Percentiles rank a stretch among this genome's conserved stretches.
phyloP scores from a whole-genome alignment of 306 rosid species.

The Pachyrhizus erosus region DNA sequence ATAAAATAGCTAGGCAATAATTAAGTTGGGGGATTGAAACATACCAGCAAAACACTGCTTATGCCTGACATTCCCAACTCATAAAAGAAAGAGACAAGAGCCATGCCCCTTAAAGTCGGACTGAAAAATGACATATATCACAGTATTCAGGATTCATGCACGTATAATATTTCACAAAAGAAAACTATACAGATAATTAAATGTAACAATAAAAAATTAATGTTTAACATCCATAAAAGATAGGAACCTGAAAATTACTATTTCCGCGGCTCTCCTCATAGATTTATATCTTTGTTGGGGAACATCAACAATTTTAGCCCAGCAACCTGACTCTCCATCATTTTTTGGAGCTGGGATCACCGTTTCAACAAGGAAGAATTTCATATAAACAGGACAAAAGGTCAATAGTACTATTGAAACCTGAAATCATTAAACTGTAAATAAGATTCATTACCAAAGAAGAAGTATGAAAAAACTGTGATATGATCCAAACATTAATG shows the following conservation, averaged over 20 bases:
- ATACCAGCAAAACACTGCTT: slow-evolving; percentile 68
- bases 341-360: slow-evolving; percentile 41
- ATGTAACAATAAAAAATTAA: not conserved
- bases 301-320: slow-evolving; percentile 52
- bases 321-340: slow-evolving; percentile 47
- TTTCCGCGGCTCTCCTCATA: slow-evolving; percentile 65
- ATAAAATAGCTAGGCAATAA: not conserved
- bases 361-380: slow-evolving; percentile 75
- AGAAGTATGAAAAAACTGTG: slow-evolving; percentile 11
- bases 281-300: slow-evolving; percentile 57
- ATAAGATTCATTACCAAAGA: slow-evolving; percentile 11
- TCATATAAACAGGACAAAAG: slow-evolving; percentile 68
- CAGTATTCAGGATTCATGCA: slow-evolving; percentile 10
- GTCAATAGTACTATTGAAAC: slow-evolving; percentile 69
- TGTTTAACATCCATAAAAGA: not conserved
- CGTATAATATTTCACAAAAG: not conserved
- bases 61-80: slow-evolving; percentile 86
- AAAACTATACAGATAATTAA: not conserved
- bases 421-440: slow-evolving; percentile 52
- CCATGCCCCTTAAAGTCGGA: slow-evolving; percentile 70
- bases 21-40: slow-evolving; percentile 7
- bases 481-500: not conserved
- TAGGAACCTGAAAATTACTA: slow-evolving; percentile 68
- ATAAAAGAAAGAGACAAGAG: slow-evolving; percentile 78
- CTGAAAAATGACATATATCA: slow-evolving; percentile 55